Evolutionary conservation across 1,284 basidiomycete genomes (phyloP).

Genomic region (Cutaneotrichosporon sp.): DNA sequence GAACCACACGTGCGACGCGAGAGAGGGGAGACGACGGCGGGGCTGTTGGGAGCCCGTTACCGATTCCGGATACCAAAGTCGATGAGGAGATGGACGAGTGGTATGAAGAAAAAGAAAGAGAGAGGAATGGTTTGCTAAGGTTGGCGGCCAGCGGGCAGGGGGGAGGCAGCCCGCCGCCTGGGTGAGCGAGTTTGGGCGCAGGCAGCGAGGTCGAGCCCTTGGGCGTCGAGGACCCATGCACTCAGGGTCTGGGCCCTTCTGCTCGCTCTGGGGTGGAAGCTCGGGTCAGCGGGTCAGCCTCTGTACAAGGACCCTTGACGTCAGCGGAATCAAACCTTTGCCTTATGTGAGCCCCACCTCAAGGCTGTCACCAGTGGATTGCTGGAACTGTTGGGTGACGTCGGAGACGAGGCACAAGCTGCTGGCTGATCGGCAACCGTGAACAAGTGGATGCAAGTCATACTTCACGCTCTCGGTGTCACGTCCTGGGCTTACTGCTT

Average conservation of each 20-base stretch:
- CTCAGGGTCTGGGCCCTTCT: not conserved
- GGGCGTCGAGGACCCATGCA: not conserved
- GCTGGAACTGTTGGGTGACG: too few relatives aligned
- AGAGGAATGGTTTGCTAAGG: not conserved
- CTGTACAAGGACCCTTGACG: too few relatives aligned
- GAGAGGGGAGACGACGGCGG: slow-evolving; percentile 13
- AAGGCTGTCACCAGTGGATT: too few relatives aligned
- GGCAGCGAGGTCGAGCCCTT: not conserved
- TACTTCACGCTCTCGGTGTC: too few relatives aligned
- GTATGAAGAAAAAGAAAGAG: slow-evolving; percentile 7
- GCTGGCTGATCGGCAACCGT: too few relatives aligned
- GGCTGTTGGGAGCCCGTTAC: slow-evolving; percentile 13
- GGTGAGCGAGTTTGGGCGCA: too few relatives aligned
- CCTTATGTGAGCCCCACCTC: too few relatives aligned
- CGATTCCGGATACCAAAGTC: slow-evolving; percentile 13
- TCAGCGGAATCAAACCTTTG: too few relatives aligned
- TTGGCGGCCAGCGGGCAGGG: not conserved
- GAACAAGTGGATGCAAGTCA: too few relatives aligned
- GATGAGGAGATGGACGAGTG: slow-evolving; percentile 10
- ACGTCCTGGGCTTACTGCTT: too few relatives aligned
- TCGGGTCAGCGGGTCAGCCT: too few relatives aligned
- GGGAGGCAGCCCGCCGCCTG: too few relatives aligned
- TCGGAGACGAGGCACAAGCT: not conserved
- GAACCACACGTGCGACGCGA: slow-evolving; percentile 12
- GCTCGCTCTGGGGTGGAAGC: not conserved